Conservation (phyloP, 2,329 filamentous ascomycete genomes). For the Ophiostoma novo-ulmi region DNA sequence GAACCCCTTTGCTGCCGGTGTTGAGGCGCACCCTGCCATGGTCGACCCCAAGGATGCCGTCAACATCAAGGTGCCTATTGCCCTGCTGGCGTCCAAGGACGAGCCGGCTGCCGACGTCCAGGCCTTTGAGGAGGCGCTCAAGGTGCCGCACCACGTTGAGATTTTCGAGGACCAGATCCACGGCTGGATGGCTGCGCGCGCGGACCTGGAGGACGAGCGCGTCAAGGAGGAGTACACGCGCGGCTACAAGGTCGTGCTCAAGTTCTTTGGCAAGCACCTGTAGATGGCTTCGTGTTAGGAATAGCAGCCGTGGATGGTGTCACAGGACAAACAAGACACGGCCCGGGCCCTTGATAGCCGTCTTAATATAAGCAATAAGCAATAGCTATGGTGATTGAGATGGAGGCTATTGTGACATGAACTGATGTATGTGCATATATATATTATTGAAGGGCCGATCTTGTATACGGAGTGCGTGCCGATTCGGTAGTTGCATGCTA, state of each 20-base stretch:
- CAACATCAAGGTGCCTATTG: constrained; percentile 56
- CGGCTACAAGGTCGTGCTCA: constrained; percentile 54
- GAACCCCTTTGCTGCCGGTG: constrained; percentile 53
- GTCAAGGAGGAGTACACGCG: constrained; percentile 59
- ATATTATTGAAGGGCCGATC: too few species aligned
- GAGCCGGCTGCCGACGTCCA: constrained; percentile 53
- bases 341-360: too few species aligned
- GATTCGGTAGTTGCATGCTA: too few species aligned
- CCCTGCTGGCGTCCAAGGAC: constrained; percentile 61
- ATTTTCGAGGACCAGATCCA: constrained; percentile 63
- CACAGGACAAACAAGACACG: too few species aligned
- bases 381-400: too few species aligned
- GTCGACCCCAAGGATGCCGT: constrained; percentile 58
- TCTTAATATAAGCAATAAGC: too few species aligned
- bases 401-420: too few species aligned
- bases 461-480: background rate
- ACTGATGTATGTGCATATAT: too few species aligned
- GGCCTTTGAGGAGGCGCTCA: constrained; percentile 51
- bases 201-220: constrained; percentile 51
- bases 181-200: constrained; percentile 68
- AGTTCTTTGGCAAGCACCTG: constrained; percentile 53
- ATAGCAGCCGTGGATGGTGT: background rate
- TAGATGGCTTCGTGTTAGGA: constrained; percentile 22
- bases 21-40: constrained; percentile 57
- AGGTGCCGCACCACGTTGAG: constrained; percentile 56